These are phyloP conservation scores for Diaporthe citri DNA, from an alignment of 2,329 filamentous ascomycete genomes.

Conservation along the genomic window DNA sequence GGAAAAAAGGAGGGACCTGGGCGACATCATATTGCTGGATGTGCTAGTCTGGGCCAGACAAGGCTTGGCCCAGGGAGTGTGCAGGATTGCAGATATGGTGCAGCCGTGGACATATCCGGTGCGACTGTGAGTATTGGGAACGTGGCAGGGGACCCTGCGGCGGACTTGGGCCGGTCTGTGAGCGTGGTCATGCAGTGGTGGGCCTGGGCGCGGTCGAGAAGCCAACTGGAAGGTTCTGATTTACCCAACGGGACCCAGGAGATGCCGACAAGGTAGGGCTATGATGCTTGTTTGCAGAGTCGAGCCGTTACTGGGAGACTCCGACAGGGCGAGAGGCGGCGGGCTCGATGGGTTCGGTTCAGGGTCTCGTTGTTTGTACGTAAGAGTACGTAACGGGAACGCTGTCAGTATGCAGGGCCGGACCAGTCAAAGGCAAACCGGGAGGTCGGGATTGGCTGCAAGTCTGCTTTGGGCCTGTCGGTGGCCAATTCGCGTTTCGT, in stretches of 20 bases:
- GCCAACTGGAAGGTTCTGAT: constrained; percentile 36
- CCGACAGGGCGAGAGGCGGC: constrained; percentile 3
- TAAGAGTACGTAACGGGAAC: constrained; percentile 49
- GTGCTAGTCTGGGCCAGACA: constrained; percentile 36
- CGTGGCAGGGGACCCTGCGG: constrained; percentile 11
- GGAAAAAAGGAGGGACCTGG: constrained; percentile 55
- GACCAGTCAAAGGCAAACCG: constrained; percentile 23
- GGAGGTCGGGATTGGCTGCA: constrained; percentile 34
- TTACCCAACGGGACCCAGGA: constrained; percentile 31
- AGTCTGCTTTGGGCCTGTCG: constrained; percentile 24
- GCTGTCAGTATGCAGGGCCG: constrained; percentile 31
- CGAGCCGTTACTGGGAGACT: constrained; percentile 12
- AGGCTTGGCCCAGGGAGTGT: constrained; percentile 38
- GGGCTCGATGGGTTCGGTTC: constrained; percentile 19
- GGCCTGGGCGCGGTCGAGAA: constrained; percentile 30
- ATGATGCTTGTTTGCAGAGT: constrained; percentile 29
- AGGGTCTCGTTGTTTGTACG: constrained; percentile 46
- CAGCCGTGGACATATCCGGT: constrained; percentile 39
- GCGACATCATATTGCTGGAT: constrained; percentile 52
- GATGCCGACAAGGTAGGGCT: constrained; percentile 18
- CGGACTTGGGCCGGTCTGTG: constrained; percentile 28
- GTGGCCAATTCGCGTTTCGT: constrained; percentile 26
- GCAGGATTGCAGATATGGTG: constrained; percentile 27
- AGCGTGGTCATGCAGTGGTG: constrained; percentile 19
- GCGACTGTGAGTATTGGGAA: constrained; percentile 26